Evolutionary conservation across 2,329 filamentous ascomycete species (phyloP).

Genomic region (Alternaria gansuensis): DNA sequence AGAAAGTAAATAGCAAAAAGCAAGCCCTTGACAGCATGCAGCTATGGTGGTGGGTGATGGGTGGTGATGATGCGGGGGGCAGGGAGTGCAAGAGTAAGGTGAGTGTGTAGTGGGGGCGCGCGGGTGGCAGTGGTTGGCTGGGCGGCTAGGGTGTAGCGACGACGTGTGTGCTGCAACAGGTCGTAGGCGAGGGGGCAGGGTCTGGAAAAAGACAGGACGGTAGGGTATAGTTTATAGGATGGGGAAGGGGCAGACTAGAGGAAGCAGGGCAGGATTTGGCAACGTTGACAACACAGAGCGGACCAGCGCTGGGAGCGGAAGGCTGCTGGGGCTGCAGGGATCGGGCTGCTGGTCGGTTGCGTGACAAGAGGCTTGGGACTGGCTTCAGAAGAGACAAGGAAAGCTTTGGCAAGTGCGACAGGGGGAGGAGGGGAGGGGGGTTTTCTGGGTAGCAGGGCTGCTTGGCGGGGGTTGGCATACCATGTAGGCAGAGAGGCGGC

Average conservation of each 20-base stretch:
- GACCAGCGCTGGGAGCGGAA: constrained; percentile 43
- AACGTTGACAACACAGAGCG: constrained; percentile 47
- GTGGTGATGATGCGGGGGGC: constrained; percentile 25
- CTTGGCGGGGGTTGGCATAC: constrained; percentile 55
- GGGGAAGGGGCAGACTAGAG: constrained; percentile 43
- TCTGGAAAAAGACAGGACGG: constrained; percentile 43
- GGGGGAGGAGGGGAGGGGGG: constrained; percentile 39
- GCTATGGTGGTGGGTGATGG: background rate
- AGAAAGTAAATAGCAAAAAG: constrained; percentile 16
- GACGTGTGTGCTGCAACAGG: constrained; percentile 33
- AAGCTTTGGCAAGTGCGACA: constrained; percentile 41
- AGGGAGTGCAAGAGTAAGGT: constrained; percentile 28
- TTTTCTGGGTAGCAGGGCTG: constrained; percentile 45
- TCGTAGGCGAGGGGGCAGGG: constrained; percentile 50
- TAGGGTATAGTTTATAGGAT: constrained; percentile 50
- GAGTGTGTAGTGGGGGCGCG: constrained; percentile 28
- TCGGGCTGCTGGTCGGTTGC: constrained; percentile 40
- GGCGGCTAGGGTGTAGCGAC: constrained; percentile 35
- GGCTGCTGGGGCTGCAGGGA: constrained; percentile 42
- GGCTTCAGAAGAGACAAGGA: constrained; percentile 34
- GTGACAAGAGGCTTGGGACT: constrained; percentile 44
- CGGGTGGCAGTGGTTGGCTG: constrained; percentile 37
- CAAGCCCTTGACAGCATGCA: constrained; percentile 16
- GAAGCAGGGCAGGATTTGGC: constrained; percentile 31
- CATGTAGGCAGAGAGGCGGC: constrained; percentile 53